Evolutionary conservation across 306 rosid species (phyloP).

Genomic region (Cucurbita argyrosperma): DNA sequence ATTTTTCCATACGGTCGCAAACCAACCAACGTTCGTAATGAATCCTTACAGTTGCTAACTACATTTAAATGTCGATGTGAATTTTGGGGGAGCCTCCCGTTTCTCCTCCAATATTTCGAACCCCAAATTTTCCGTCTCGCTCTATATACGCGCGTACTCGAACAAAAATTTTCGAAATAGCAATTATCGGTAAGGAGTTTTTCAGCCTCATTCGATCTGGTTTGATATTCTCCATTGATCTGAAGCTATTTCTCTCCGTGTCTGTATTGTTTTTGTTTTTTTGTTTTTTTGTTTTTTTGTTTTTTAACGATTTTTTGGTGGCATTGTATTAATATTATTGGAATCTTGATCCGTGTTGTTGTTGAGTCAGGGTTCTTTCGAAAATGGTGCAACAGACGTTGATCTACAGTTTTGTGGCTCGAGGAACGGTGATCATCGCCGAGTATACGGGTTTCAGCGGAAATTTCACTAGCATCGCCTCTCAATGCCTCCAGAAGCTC

Average conservation of each 20-base stretch:
- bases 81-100: neutral
- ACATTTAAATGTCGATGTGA: constrained; percentile 1
- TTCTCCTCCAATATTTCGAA: neutral
- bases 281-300: no score
- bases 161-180: no score
- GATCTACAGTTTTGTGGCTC: constrained; percentile 95
- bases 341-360: constrained; percentile 11
- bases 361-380: neutral
- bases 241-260: neutral
- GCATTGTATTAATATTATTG: neutral
- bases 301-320: neutral
- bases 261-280: neutral
- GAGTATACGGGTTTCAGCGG: constrained; percentile 82
- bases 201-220: neutral
- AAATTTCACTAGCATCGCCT: constrained; percentile 56
- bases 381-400: constrained; percentile 78
- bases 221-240: neutral
- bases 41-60: neutral
- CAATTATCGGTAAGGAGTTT: neutral
- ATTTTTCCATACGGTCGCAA: neutral
- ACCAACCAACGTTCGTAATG: neutral
- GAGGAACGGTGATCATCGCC: constrained; percentile 65
- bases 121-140: neutral
- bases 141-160: neutral
- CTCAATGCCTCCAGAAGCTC: constrained; percentile 91